phyloP scores from a whole-genome alignment of 345 rosid genomes.

The Brassica carinata region DNA sequence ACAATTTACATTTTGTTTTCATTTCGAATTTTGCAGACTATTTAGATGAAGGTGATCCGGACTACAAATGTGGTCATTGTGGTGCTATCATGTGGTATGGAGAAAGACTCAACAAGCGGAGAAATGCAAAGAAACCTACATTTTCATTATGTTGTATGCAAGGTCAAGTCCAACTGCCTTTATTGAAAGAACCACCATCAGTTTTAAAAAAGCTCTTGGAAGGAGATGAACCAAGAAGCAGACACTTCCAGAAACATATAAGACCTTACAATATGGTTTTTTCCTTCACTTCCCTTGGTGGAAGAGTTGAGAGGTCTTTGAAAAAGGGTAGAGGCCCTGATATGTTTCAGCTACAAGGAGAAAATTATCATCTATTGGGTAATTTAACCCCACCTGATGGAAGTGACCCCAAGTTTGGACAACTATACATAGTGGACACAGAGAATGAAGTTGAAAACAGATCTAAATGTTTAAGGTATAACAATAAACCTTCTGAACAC shows the following conservation, averaged over 20 bases:
- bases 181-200: not conserved
- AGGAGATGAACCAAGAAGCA: not conserved
- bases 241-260: not conserved
- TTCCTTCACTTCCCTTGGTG: not conserved
- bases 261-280: not conserved
- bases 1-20: no score
- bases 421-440: not conserved
- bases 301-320: not conserved
- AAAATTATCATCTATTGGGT: not conserved
- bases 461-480: not conserved
- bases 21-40: not conserved
- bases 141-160: not conserved
- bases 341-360: not conserved
- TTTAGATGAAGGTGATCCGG: not conserved
- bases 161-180: not conserved
- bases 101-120: not conserved
- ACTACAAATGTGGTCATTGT: not conserved
- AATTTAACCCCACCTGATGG: not conserved
- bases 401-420: not conserved
- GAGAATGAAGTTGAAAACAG: not conserved
- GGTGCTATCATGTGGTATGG: not conserved
- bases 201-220: not conserved
- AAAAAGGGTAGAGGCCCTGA: not conserved
- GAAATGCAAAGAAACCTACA: not conserved
- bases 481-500: not conserved